Base-by-base conservation (phyloP, 208 protist species). In the Leishmania turanica region DNA sequence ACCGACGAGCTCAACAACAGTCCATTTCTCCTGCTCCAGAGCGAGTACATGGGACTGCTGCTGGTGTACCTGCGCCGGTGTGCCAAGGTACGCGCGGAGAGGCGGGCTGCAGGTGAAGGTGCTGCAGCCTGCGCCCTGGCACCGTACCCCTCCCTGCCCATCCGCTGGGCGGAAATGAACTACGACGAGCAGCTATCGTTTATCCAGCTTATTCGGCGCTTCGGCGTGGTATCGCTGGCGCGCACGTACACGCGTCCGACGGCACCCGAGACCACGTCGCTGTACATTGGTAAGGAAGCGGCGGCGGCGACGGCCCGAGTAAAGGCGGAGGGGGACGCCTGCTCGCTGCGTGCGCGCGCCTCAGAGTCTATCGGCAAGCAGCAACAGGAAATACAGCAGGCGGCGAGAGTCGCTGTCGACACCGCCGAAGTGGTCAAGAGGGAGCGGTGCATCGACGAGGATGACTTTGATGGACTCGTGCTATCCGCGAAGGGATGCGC, bases 161-260 rank as follows among this genome's bases (percentile, higher is more conserved):
- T 95, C 51, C 91, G 94, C 42, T 97, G 94, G 93, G 49, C 77
- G 19, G 94, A 97, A 81, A 87, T 97, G 82, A 77, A 78, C 75
- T 91, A 89, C 68, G 91, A 95, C 49, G 77, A 89, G 64, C 94
- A 96, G 79, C 62, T 91, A 17, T 85, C 80, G 2, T 49, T 97
- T 71, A 75, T 87, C 19, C 87, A 90, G 83, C 83, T 95, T 11
- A 81, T 97, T 31, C 91, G 89, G 8, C 80, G 87, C 2, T 89
- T 97, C 60, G 91, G 92, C 11, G 84, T 96, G 9, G 83, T 89
- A 73, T 73, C 90, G 58, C 80, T 89, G n/a, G 47, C 53, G 24
- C 34, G 47, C 24, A 34, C 17, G 51, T 75, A 84, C 53, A 27
- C 42, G 21, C 45, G n/a, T 21, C 84, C 81, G 53, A 86, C 75